Conservation (phyloP, 2,329 filamentous ascomycete genomes). For the Leptographium flavum region DNA sequence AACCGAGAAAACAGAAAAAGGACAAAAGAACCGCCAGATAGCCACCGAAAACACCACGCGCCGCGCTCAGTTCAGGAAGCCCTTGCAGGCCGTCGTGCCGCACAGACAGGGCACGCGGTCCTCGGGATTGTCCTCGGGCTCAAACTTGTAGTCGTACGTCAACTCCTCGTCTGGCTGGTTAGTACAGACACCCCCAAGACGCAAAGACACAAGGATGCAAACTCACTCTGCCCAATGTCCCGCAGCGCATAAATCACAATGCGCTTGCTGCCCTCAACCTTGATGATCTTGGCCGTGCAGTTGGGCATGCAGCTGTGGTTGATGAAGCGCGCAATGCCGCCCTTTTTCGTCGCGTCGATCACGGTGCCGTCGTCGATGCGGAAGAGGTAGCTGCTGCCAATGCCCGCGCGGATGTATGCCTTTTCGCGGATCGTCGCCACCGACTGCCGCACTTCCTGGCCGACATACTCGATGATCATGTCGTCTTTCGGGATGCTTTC, state of each 20-base stretch:
- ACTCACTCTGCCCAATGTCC: constrained; percentile 88
- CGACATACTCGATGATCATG: constrained; percentile 99
- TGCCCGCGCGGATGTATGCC: constrained; percentile 86
- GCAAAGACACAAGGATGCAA: constrained; percentile 9
- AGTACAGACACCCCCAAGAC: constrained; percentile 6
- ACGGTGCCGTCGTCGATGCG: constrained; percentile 96
- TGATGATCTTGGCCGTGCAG: constrained; percentile 98
- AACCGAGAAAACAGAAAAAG: not conserved
- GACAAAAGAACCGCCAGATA: not conserved
- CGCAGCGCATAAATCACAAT: constrained; percentile 98
- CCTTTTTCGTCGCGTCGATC: constrained; percentile 96
- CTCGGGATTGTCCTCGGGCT: constrained; percentile 85
- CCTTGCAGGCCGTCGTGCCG: constrained; percentile 91
- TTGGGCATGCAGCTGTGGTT: constrained; percentile 98
- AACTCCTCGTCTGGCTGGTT: constrained; percentile 72
- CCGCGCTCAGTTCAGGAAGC: constrained; percentile 74
- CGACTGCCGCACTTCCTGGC: constrained; percentile 91
- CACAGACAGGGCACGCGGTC: constrained; percentile 97
- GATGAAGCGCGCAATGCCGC: constrained; percentile 95
- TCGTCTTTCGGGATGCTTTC: constrained; percentile 95
- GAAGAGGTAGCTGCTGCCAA: constrained; percentile 95
- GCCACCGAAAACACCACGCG: not conserved
- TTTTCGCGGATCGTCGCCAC: constrained; percentile 93
- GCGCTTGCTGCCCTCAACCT: constrained; percentile 91
- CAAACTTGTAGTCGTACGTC: constrained; percentile 99